Conservation (phyloP, 2,329 filamentous ascomycete species). For the Ascochyta koolunga region DNA sequence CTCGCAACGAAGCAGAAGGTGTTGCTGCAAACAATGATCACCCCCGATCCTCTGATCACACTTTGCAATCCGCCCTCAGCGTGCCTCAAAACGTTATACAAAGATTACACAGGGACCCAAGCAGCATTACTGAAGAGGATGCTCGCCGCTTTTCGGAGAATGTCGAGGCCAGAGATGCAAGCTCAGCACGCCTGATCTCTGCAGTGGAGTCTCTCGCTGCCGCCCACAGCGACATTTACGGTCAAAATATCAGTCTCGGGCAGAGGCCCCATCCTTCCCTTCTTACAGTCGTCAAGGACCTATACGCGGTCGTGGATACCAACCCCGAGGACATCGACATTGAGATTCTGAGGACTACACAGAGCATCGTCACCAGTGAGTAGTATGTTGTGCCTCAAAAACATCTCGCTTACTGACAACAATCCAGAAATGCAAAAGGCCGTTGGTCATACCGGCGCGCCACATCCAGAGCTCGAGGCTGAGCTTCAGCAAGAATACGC, state of each 20-base stretch:
- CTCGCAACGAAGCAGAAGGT: neutral
- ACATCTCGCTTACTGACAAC: conserved; percentile 6
- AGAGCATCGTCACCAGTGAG: conserved; percentile 41
- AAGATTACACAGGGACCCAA: conserved; percentile 33
- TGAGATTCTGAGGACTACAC: conserved; percentile 34
- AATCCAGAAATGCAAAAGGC: conserved; percentile 39
- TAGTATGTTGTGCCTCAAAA: neutral
- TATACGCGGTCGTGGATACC: conserved; percentile 32
- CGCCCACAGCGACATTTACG: conserved; percentile 31
- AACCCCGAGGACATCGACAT: conserved; percentile 32
- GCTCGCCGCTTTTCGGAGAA: conserved; percentile 40
- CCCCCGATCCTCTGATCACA: neutral
- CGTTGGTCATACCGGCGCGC: conserved; percentile 29
- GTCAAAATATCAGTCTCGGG: conserved; percentile 14
- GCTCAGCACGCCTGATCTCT: conserved; percentile 36
- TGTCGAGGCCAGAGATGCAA: conserved; percentile 25
- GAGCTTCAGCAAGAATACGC: conserved; percentile 38
- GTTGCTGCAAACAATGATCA: conserved; percentile 20
- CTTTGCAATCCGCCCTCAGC: neutral
- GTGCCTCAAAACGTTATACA: conserved; percentile 18
- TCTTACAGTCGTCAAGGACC: conserved; percentile 34
- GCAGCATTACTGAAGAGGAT: conserved; percentile 41
- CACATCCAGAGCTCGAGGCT: conserved; percentile 39
- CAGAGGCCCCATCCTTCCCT: conserved; percentile 27
- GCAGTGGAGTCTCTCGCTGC: conserved; percentile 38